These are phyloP conservation scores for Batkoa obscura DNA, from an alignment of 371 early-diverging fungal genomes.

Conservation along the genomic window DNA sequence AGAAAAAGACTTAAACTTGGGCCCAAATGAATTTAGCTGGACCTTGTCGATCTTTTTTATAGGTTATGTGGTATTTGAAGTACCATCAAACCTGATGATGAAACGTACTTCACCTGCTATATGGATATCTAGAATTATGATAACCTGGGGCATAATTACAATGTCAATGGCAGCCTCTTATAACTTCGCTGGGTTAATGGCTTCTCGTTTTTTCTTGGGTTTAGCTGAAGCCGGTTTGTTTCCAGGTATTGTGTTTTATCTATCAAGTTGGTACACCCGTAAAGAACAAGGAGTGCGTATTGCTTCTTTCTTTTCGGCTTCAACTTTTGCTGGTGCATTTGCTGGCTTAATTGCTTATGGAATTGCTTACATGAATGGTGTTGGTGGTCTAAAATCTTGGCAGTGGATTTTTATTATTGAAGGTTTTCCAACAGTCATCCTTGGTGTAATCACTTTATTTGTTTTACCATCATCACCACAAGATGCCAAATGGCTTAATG, in stretches of 20 bases:
- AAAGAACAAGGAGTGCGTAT: slow-evolving; percentile 52
- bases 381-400: slow-evolving; percentile 22
- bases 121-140: slow-evolving; percentile 56
- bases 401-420: slow-evolving; percentile 38
- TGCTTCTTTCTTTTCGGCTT: slow-evolving; percentile 37
- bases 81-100: slow-evolving; percentile 39
- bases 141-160: slow-evolving; percentile 32
- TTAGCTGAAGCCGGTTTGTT: slow-evolving; percentile 47
- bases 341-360: slow-evolving; percentile 36
- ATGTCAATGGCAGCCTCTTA: slow-evolving; percentile 17
- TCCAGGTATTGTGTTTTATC: slow-evolving; percentile 47
- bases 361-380: slow-evolving; percentile 30
- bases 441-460: slow-evolving; percentile 18
- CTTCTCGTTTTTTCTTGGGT: slow-evolving; percentile 45
- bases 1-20: slow-evolving; percentile 13
- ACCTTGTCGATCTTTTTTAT: slow-evolving; percentile 6
- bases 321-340: slow-evolving; percentile 47
- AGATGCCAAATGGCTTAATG: slow-evolving; percentile 23
- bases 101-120: slow-evolving; percentile 34
- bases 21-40: background rate
- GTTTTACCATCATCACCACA: slow-evolving; percentile 37
- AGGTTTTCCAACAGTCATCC: slow-evolving; percentile 18
- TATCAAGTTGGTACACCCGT: slow-evolving; percentile 56
- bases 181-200: slow-evolving; percentile 22
- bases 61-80: slow-evolving; percentile 36